These are phyloP conservation scores for Colletotrichum falcatum DNA, from an alignment of 2,329 filamentous ascomycete genomes.

Conservation along the genomic window DNA sequence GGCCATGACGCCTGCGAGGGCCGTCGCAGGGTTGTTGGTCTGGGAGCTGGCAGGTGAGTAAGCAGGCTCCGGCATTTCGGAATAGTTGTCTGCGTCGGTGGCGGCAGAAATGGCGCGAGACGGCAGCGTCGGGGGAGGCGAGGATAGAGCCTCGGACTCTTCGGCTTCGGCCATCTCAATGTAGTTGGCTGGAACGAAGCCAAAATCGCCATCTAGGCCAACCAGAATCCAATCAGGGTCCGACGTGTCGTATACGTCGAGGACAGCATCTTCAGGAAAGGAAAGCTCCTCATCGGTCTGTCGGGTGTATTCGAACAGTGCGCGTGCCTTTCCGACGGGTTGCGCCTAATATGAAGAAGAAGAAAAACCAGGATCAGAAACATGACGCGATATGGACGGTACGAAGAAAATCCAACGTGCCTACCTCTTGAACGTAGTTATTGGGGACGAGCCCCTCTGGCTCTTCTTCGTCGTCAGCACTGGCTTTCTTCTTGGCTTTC, in stretches of 20 bases:
- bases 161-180: conserved; percentile 75
- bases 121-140: conserved; percentile 50
- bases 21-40: conserved; percentile 61
- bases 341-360: conserved; percentile 68
- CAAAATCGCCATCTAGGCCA: conserved; percentile 85
- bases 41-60: conserved; percentile 44
- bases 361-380: conserved; percentile 1
- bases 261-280: conserved; percentile 86
- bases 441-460: conserved; percentile 90
- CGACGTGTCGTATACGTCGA: conserved; percentile 88
- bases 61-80: conserved; percentile 32
- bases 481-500: conserved; percentile 93
- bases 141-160: conserved; percentile 50
- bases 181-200: conserved; percentile 96
- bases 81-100: conserved; percentile 14
- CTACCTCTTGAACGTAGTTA: conserved; percentile 94
- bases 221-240: conserved; percentile 98
- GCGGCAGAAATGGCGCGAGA: conserved; percentile 37
- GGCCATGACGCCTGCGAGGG: conserved; percentile 68
- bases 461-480: conserved; percentile 87
- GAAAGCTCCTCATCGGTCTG: conserved; percentile 99
- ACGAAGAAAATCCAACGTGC: neutral
- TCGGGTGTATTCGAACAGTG: conserved; percentile 97
- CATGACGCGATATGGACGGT: neutral
- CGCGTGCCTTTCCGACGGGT: conserved; percentile 76